phyloP scores from a whole-genome alignment of 805 yeast genomes.

The Teunomyces panamensis region DNA sequence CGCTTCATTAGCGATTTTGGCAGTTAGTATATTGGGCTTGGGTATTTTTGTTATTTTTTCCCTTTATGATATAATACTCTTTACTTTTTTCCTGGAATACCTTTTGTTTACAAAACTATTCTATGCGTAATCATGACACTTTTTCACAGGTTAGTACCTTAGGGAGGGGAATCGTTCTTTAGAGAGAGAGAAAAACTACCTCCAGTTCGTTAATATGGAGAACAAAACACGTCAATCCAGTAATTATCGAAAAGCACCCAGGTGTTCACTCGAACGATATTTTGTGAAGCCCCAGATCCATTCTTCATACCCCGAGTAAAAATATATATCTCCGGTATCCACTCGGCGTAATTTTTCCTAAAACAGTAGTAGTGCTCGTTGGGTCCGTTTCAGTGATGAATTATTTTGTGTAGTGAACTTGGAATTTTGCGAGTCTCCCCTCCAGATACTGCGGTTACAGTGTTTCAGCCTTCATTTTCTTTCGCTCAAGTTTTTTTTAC shows the following conservation, averaged over 20 bases:
- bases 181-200: not conserved
- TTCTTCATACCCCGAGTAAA: not conserved
- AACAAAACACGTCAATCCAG: not conserved
- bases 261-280: not conserved
- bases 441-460: not conserved
- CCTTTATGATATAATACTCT: not conserved
- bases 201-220: not conserved
- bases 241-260: not conserved
- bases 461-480: not conserved
- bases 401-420: not conserved
- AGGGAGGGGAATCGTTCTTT: not conserved
- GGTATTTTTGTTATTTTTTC: not conserved
- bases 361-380: not conserved
- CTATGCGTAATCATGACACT: not conserved
- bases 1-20: not conserved
- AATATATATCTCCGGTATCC: not conserved
- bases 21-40: not conserved
- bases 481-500: not conserved
- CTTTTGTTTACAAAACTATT: not conserved
- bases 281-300: not conserved
- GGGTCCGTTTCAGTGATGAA: not conserved
- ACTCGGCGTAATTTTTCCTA: not conserved
- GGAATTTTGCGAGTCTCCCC: not conserved
- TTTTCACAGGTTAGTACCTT: not conserved
- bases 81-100: not conserved